Evolutionary conservation across 345 rosid genomes (phyloP).

Genomic region (Moricandia arvensis): DNA sequence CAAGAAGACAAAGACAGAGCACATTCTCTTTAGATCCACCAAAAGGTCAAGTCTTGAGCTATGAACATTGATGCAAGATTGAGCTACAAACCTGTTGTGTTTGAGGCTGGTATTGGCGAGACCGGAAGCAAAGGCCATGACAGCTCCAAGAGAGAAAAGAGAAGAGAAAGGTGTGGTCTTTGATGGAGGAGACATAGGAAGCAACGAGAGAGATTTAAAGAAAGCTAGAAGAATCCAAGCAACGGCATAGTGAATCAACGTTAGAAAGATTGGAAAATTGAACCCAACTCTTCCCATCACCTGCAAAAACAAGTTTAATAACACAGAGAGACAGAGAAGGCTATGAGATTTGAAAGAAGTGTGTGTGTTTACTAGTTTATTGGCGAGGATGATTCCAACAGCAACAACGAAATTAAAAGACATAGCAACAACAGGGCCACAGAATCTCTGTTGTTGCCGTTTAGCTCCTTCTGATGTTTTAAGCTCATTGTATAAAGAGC

Average conservation of each 20-base stretch:
- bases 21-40: neutral
- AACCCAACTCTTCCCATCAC: slow-evolving; percentile 87
- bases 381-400: slow-evolving; percentile 77
- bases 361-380: slow-evolving; percentile 56
- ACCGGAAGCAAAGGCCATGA: slow-evolving; percentile 96
- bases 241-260: slow-evolving; percentile 70
- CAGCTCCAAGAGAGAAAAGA: slow-evolving; percentile 69
- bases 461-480: slow-evolving; percentile 61
- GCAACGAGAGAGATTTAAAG: slow-evolving; percentile 62
- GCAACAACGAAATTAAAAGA: slow-evolving; percentile 87
- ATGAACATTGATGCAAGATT: neutral
- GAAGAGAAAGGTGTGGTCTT: slow-evolving; percentile 84
- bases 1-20: neutral
- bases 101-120: slow-evolving; percentile 92
- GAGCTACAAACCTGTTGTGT: slow-evolving; percentile 59
- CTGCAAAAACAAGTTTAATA: slow-evolving; percentile 36
- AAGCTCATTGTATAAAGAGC: slow-evolving; percentile 81
- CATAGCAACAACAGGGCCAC: slow-evolving; percentile 86
- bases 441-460: slow-evolving; percentile 49
- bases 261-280: slow-evolving; percentile 79
- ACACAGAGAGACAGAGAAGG: neutral
- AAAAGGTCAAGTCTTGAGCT: neutral
- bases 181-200: slow-evolving; percentile 84
- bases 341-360: neutral
- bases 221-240: slow-evolving; percentile 87